Percentiles rank a stretch among this genome's conserved stretches.
Evolutionary conservation across 2,329 filamentous ascomycete species (phyloP).

Genomic region (Xylariaceae sp.): DNA sequence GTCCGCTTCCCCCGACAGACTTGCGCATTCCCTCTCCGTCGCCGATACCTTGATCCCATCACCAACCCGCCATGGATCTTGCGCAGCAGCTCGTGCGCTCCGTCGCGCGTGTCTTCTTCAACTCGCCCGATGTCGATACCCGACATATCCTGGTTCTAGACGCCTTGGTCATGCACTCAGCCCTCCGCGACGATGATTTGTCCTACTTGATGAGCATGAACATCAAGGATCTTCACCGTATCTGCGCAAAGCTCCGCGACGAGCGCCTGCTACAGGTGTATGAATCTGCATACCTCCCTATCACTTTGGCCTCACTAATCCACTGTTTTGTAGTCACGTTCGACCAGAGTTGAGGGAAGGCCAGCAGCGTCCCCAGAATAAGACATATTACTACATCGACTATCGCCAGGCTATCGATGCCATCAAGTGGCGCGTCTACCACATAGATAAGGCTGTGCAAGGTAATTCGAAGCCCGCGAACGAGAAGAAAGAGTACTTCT

Average conservation of each 20-base stretch:
- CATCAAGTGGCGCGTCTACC: slow-evolving; percentile 90
- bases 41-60: neutral
- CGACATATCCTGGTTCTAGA: slow-evolving; percentile 73
- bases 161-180: slow-evolving; percentile 68
- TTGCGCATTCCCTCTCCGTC: neutral
- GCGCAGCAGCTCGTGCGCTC: slow-evolving; percentile 78
- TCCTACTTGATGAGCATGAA: slow-evolving; percentile 84
- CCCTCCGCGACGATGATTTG: slow-evolving; percentile 80
- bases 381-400: slow-evolving; percentile 96
- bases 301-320: slow-evolving; percentile 8
- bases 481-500: slow-evolving; percentile 90
- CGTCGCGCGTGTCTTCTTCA: slow-evolving; percentile 73
- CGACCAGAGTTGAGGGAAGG: slow-evolving; percentile 75
- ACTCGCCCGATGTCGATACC: slow-evolving; percentile 55
- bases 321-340: slow-evolving; percentile 48
- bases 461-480: slow-evolving; percentile 70
- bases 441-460: slow-evolving; percentile 83
- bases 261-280: slow-evolving; percentile 81
- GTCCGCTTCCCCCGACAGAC: neutral
- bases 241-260: slow-evolving; percentile 78
- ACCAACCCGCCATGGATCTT: slow-evolving; percentile 26
- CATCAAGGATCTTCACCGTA: slow-evolving; percentile 83
- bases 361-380: slow-evolving; percentile 72
- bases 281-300: slow-evolving; percentile 25
- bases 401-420: slow-evolving; percentile 91